Base-by-base conservation (phyloP, 2,329 filamentous ascomycete species). In the Paracamarosporium sp. region DNA sequence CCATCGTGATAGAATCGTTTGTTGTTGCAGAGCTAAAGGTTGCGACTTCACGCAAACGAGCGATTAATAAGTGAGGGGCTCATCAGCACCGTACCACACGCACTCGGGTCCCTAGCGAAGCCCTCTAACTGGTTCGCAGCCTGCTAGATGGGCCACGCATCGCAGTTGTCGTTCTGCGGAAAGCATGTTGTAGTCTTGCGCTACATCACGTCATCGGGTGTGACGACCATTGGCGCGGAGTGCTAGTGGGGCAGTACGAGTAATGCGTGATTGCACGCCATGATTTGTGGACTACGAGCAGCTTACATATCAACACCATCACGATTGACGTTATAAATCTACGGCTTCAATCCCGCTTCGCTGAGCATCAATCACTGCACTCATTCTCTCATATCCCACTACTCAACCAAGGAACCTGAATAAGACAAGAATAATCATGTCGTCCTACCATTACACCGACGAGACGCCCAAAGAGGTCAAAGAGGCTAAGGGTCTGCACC, bases 401-500 rank as follows among this genome's bases (percentile, higher is more conserved):
- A 28, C 9, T 27, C 15, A 31, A 20, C 9, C 3, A 5, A 30
- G 27, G 1, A 3, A 20, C 12, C 5, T 3, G 12, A 30, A 30
- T 7, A 35, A 47, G 13, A 27, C 12, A 33, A 2, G 25, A 27
- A 40, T 40, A 46, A 73, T 56, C 3, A 80, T 79, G 76, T 69
- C 78, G n/a, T 65, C 73, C 57, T 58, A 71, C 50, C 69, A 82
- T 57, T 82, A 81, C 68, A 76, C 74, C 53, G 68, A 77, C 48
- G 80, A 80, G 35, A 57, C 55, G 2, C 55, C 55, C 2, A 27
- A 11, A 2, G 55, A 57, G 11, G 55, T 64, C 8, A 81, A 60
- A 35, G 48, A 50, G 20, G 60, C 48, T 20, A 57, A 67, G 72
- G 83, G 83, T 35, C 74, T 85, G 33, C 81, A 85, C 64, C 72